A percentile compares a stretch with the other conserved stretches of the same genome.
Conservation (phyloP, 2,329 filamentous ascomycete genomes). For the Sordariomycetes sp. region DNA sequence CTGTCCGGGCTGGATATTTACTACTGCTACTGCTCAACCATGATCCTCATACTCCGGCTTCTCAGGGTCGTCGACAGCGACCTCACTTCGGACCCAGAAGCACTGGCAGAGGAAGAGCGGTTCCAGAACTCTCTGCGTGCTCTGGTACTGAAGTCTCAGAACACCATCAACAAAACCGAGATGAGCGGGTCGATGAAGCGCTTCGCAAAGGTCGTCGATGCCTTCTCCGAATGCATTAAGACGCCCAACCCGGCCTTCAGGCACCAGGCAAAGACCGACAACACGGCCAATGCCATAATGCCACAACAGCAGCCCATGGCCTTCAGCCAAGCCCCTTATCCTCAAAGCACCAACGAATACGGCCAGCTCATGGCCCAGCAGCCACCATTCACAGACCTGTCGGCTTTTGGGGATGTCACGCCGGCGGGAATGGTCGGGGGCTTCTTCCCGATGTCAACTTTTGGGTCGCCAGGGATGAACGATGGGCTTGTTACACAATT, state of each 20-base stretch:
- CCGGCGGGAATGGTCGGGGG: background rate
- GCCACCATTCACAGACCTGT: background rate
- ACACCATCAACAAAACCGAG: constrained; percentile 12
- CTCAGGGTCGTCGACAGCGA: constrained; percentile 5
- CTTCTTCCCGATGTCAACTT: background rate
- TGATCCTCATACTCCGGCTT: constrained; percentile 17
- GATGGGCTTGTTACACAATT: background rate
- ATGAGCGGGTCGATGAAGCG: constrained; percentile 19
- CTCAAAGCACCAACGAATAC: background rate
- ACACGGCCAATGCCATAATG: background rate
- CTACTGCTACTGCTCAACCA: constrained; percentile 23
- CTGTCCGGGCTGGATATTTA: constrained; percentile 23
- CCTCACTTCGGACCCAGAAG: background rate
- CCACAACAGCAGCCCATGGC: background rate
- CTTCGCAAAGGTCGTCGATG: constrained; percentile 15
- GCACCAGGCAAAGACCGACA: background rate
- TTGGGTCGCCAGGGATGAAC: background rate
- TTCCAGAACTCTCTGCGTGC: constrained; percentile 8
- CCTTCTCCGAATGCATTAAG: constrained; percentile 15
- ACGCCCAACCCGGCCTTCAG: constrained; percentile 1
- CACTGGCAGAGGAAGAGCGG: constrained; percentile 6
- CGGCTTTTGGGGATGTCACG: background rate
- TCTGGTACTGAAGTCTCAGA: constrained; percentile 8
- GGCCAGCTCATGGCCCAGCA: background rate
- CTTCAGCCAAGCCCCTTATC: background rate